Conservation (phyloP, 331 rosid species). For the Pyracantha coccinea region DNA sequence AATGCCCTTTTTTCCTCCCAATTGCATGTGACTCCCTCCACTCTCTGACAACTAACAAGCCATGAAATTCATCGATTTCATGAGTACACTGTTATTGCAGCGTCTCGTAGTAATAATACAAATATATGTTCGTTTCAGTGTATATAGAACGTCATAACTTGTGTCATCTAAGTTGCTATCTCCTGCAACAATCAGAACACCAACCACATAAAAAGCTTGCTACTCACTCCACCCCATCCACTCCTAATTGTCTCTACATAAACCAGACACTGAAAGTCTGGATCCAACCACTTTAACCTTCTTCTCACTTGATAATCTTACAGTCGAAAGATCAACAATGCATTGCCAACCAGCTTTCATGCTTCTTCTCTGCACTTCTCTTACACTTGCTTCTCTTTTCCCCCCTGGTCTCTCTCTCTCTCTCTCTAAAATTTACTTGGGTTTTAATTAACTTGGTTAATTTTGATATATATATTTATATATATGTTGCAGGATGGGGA, state of each 20-base stretch:
- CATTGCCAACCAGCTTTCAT: not conserved
- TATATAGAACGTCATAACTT: fast-evolving
- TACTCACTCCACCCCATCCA: not conserved
- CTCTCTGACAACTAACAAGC: not conserved
- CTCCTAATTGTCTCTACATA: not conserved
- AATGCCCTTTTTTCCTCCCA: not conserved
- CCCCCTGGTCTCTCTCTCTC: not conserved
- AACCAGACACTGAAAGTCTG: not conserved
- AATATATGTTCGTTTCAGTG: no score
- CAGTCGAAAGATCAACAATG: not conserved
- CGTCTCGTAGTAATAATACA: no score
- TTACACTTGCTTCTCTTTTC: not conserved
- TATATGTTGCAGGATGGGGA: constrained; percentile 20
- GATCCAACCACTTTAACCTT: not conserved
- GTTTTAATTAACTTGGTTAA: not conserved
- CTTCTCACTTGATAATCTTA: not conserved
- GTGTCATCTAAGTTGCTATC: not conserved
- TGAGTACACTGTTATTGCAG: no score
- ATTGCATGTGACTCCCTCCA: constrained; percentile 1
- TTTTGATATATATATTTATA: not conserved
- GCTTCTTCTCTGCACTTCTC: constrained; percentile 1
- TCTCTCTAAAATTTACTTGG: not conserved
- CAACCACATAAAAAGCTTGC: not conserved
- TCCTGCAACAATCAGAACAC: no score
- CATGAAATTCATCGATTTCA: no score